A percentile compares a stretch with the other conserved stretches of the same genome.
These are phyloP conservation scores for Guadua angustifolia DNA, from an alignment of 176 grass and related monocot species.

Conservation along the genomic window DNA sequence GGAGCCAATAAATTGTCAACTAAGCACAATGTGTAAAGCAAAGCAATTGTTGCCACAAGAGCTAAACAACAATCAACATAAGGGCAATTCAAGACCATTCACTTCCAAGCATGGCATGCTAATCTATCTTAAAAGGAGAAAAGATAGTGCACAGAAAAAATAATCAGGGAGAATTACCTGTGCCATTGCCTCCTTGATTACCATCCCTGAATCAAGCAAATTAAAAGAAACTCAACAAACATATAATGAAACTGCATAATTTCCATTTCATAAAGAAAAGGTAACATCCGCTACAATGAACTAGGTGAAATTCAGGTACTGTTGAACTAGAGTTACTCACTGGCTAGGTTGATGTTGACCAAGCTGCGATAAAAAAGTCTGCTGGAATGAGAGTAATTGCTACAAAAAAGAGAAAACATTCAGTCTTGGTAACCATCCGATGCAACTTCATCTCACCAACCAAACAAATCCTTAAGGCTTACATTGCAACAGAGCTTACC, in stretches of 20 bases:
- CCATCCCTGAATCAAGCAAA: slow-evolving; percentile 69
- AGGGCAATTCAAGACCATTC: slow-evolving; percentile 32
- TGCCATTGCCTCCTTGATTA: slow-evolving; percentile 55
- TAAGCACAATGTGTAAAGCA: neutral
- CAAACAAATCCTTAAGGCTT: slow-evolving; percentile 6
- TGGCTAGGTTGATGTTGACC: slow-evolving; percentile 64
- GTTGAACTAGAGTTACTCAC: slow-evolving; percentile 64
- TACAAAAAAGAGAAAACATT: slow-evolving; percentile 34
- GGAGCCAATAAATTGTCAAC: slow-evolving; percentile 21
- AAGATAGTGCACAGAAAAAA: slow-evolving; percentile 7
- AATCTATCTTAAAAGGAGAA: slow-evolving; percentile 15
- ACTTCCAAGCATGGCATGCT: neutral
- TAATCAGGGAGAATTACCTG: slow-evolving; percentile 57
- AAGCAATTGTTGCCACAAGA: neutral
- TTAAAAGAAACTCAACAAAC: slow-evolving; percentile 36
- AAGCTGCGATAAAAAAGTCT: slow-evolving; percentile 67
- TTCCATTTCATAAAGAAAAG: slow-evolving; percentile 27
- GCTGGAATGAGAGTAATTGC: slow-evolving; percentile 92
- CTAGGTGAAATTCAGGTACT: slow-evolving; percentile 12
- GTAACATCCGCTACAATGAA: neutral
- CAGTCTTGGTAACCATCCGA: neutral
- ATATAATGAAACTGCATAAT: slow-evolving; percentile 2
- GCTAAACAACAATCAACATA: slow-evolving; percentile 23
- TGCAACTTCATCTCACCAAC: neutral
- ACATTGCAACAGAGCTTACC: slow-evolving; percentile 45